Conservation (phyloP, 1,284 basidiomycete genomes). For the Microbotryum scabiosae region DNA sequence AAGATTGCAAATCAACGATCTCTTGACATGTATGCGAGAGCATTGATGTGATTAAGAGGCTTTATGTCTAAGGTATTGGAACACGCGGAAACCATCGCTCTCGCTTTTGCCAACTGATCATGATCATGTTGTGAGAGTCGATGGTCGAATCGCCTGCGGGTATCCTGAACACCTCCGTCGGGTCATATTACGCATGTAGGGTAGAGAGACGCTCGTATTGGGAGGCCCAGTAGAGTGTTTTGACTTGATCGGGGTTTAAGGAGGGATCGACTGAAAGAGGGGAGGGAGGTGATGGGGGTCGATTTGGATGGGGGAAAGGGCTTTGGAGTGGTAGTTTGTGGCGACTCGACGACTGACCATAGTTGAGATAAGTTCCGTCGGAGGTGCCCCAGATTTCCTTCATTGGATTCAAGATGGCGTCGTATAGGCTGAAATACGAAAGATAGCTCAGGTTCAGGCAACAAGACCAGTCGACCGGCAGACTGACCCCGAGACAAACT, state of each 20-base stretch:
- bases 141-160: constrained; percentile 20
- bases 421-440: constrained; percentile 8
- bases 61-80: no score
- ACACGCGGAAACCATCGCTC: no score
- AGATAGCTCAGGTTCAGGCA: not conserved
- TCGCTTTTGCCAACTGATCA: no score
- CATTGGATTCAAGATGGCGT: constrained; percentile 24
- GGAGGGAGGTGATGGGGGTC: not conserved
- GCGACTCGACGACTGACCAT: constrained; percentile 6
- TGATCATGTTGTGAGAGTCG: no score
- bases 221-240: constrained; percentile 24
- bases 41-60: no score
- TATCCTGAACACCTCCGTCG: constrained; percentile 12
- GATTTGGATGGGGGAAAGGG: not conserved
- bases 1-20: no score
- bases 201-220: constrained; percentile 18
- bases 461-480: not conserved
- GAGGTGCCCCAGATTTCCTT: not conserved
- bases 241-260: constrained; percentile 4
- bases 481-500: constrained; percentile 28
- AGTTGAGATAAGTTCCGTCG: constrained; percentile 22
- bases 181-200: constrained; percentile 18
- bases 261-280: constrained; percentile 18
- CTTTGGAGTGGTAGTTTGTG: not conserved
- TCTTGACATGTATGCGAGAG: no score